Evolutionary conservation across 306 rosid genomes (phyloP), one percentile per base, ranked within the genome.

Genomic region (Benincasa hispida): DNA sequence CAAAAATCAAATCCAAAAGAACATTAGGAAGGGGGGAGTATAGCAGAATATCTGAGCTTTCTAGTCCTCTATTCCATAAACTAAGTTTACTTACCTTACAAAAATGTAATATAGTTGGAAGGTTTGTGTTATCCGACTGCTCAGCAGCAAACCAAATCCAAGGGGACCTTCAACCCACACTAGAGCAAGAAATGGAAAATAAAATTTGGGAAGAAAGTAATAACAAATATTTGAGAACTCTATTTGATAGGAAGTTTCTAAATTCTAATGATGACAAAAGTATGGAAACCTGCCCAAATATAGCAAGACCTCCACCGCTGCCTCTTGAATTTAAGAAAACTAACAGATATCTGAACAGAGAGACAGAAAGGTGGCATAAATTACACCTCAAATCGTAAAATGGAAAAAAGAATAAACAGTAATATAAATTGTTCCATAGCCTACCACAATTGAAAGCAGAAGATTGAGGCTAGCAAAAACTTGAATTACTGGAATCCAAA

Each of bases 121-220:
- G 78, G 96, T 90, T 80, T 95, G 99, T 13, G 93, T 80, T 81
- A 89, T 88, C 69, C 99, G 96, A 62, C 93, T 88, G 79, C 93
- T 88, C 79, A 95, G 82, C 78, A 95, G 84, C 88, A 95, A 89
- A 81, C 99, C 99, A 76, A 90, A 90, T 47, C 98, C 99, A 22
- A 95, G 82, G 19, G 96, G 97, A 67, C 96, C 99, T 87, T 92
- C 97, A 82, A 82, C 77, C 99, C 99, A 95, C 79, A 87, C 98
- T 95, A 92, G 67, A 87, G 75, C 80, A 84, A 81, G 85, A 78
- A 55, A 47, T 5, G 55, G 19, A 56, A 72, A 27, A 62, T 19
- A 68, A 7, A 28, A 72, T 68, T 81, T 55, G 50, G 76, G 61
- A 63, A 41, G 28, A 55, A 84, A 47, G 45, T 39, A 27, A 30